Conservation (phyloP, 2,329 filamentous ascomycete species). For the Aspergillus quadricinctus region DNA sequence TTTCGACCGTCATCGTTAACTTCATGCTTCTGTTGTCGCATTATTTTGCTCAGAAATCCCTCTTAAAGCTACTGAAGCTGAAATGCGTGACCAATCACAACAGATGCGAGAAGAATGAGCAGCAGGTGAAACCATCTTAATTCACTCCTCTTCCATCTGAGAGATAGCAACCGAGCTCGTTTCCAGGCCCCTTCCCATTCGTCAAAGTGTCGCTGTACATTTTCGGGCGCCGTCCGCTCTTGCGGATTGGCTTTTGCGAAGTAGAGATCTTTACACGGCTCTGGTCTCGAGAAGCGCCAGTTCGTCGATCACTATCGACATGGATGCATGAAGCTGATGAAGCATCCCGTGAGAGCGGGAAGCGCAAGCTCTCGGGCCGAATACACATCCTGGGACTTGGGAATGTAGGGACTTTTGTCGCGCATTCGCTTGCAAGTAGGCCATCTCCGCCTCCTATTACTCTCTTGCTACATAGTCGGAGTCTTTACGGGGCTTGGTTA, state of each 20-base stretch:
- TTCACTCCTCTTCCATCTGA: neutral
- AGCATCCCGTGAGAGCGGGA: slow-evolving; percentile 14
- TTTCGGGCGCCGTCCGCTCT: slow-evolving; percentile 29
- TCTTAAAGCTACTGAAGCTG: neutral
- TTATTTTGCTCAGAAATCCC: neutral
- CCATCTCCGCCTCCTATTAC: slow-evolving; percentile 67
- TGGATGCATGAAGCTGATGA: slow-evolving; percentile 26
- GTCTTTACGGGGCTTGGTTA: slow-evolving; percentile 33
- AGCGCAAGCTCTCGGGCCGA: slow-evolving; percentile 38
- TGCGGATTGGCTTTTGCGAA: slow-evolving; percentile 23
- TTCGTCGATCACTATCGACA: slow-evolving; percentile 20
- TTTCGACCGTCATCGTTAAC: neutral
- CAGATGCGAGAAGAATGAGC: neutral
- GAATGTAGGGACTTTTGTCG: slow-evolving; percentile 75
- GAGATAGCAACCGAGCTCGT: neutral
- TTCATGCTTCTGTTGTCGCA: neutral
- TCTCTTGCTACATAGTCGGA: slow-evolving; percentile 64
- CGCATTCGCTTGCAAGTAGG: slow-evolving; percentile 63
- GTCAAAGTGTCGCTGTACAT: slow-evolving; percentile 34
- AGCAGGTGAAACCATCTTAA: neutral
- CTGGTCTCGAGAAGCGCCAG: neutral
- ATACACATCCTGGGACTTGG: slow-evolving; percentile 78
- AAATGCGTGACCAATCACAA: neutral
- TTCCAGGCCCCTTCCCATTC: neutral
- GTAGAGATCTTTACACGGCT: slow-evolving; percentile 6